Base-by-base conservation (phyloP, 805 yeast species). In the Wickerhamomyces mucosus region DNA sequence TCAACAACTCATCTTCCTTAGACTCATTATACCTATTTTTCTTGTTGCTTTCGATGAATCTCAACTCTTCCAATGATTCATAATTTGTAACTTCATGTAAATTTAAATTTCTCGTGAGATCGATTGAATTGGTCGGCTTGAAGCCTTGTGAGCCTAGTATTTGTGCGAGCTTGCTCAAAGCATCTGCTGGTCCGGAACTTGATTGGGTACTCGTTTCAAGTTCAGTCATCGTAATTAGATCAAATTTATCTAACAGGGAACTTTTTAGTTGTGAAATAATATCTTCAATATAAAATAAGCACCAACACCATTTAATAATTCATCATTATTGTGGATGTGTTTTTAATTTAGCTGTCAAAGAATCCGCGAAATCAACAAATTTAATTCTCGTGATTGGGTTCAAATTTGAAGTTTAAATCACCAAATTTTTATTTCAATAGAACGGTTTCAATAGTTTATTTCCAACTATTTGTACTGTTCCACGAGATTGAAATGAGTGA, bases 51-150 rank as follows among this genome's bases (percentile, higher is more conserved):
- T 16, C 14, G 9, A 35, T 19, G 27, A 36, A 45, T n/a, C 45
- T 21, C 11, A 38, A 37, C 21, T 45, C 50, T 21, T 42, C 43
- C 14, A 44, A 28, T 3, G 38, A 39, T 6, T 20, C 20, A 11
- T 38, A 39, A 2, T 27, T 13, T 2, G 4, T 4, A 5, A 9
- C 15, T n/a, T 13, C 14, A 12, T 12, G 13, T 9, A 15, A 16
- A 27, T 15, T 12, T 4, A 17, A 7, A 13, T 26, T 16, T 7
- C 5, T 7, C 5, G 19, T 16, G 4, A 16, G 25, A 23, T 23
- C 13, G 8, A 23, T 26, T 26, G 10, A 4, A n/a, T 26, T 20
- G 6, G 19, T 4, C 7, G 15, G 14, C 14, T 24, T 27, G 19
- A 30, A 14, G 7, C 19, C 15, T 7, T 20, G 15, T 7, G 21